These are phyloP conservation scores for Dispira parvispora DNA, from an alignment of 192 early-diverging fungal genomes.

Conservation along the genomic window DNA sequence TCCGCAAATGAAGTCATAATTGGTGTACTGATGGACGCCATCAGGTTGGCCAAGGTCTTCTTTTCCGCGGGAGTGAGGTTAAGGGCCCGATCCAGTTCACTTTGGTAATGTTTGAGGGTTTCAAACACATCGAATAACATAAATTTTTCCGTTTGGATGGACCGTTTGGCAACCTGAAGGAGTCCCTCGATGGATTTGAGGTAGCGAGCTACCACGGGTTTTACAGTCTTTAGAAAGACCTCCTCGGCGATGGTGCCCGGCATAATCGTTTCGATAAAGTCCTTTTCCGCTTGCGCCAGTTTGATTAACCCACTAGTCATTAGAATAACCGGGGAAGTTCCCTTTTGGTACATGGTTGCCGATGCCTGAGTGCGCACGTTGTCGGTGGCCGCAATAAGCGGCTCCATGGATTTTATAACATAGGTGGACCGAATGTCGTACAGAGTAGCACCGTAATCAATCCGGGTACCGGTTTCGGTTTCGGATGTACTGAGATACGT, in stretches of 20 bases:
- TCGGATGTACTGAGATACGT: slow-evolving; percentile 30
- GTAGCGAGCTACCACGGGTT: slow-evolving; percentile 22
- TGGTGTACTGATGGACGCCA: slow-evolving; percentile 24
- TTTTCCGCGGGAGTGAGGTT: not conserved
- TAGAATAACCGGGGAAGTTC: slow-evolving; percentile 25
- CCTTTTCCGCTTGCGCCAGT: slow-evolving; percentile 25
- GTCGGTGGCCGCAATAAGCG: slow-evolving; percentile 21
- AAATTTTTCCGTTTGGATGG: slow-evolving; percentile 35
- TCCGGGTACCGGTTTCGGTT: slow-evolving; percentile 27
- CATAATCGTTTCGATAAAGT: slow-evolving; percentile 27
- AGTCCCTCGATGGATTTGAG: slow-evolving; percentile 18
- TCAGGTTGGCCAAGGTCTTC: slow-evolving; percentile 20
- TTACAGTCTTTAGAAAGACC: slow-evolving; percentile 17
- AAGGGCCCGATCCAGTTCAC: slow-evolving; percentile 18
- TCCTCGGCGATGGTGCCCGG: slow-evolving; percentile 25
- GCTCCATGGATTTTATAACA: slow-evolving; percentile 27
- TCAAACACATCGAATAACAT: slow-evolving; percentile 55
- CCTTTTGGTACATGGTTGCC: slow-evolving; percentile 28
- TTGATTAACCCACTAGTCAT: slow-evolving; percentile 27
- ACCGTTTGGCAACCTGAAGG: slow-evolving; percentile 21
- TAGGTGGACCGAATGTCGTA: slow-evolving; percentile 24
- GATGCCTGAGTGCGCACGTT: slow-evolving; percentile 25
- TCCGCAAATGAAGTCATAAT: slow-evolving; percentile 40
- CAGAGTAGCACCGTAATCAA: slow-evolving; percentile 25
- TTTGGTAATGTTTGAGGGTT: slow-evolving; percentile 20